Conservation (phyloP, 768 basidiomycete genomes). For the Agaricus blazei region DNA sequence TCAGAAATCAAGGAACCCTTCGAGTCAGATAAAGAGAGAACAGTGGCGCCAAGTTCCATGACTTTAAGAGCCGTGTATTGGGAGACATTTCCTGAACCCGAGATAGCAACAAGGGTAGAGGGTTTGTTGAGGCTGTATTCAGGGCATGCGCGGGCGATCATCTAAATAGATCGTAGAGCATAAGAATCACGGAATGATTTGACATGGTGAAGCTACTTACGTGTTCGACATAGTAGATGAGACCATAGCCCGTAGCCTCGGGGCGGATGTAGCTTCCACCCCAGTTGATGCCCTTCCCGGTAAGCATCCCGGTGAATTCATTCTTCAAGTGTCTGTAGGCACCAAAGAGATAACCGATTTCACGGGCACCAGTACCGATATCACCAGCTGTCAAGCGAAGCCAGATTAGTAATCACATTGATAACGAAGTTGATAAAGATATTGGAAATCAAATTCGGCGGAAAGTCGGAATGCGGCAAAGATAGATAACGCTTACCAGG, state of each 20-base stretch:
- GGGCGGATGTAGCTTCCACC: slow-evolving; percentile 72
- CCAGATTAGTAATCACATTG: not conserved
- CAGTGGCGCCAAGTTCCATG: slow-evolving; percentile 68
- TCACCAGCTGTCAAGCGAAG: slow-evolving; percentile 41
- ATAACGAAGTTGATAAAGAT: not conserved
- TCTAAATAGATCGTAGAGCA: slow-evolving; percentile 24
- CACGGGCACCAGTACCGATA: slow-evolving; percentile 72
- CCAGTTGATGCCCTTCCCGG: slow-evolving; percentile 66
- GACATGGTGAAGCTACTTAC: slow-evolving; percentile 33
- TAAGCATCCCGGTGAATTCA: slow-evolving; percentile 67
- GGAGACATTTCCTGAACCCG: slow-evolving; percentile 71
- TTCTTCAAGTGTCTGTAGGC: slow-evolving; percentile 73
- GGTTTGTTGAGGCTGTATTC: slow-evolving; percentile 46
- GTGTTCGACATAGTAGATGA: slow-evolving; percentile 73
- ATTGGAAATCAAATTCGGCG: not conserved
- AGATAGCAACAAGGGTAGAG: slow-evolving; percentile 49
- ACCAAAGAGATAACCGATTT: slow-evolving; percentile 74
- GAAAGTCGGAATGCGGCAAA: not conserved
- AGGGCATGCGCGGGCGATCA: slow-evolving; percentile 53
- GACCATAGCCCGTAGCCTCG: slow-evolving; percentile 68
- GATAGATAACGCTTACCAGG: slow-evolving; percentile 33
- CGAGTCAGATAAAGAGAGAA: slow-evolving; percentile 71
- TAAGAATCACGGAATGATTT: not conserved
- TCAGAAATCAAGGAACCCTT: slow-evolving; percentile 60
- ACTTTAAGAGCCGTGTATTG: slow-evolving; percentile 74